These are phyloP conservation scores for Tuber brumale DNA, from an alignment of 495 filamentous ascomycete species.

Conservation along the genomic window DNA sequence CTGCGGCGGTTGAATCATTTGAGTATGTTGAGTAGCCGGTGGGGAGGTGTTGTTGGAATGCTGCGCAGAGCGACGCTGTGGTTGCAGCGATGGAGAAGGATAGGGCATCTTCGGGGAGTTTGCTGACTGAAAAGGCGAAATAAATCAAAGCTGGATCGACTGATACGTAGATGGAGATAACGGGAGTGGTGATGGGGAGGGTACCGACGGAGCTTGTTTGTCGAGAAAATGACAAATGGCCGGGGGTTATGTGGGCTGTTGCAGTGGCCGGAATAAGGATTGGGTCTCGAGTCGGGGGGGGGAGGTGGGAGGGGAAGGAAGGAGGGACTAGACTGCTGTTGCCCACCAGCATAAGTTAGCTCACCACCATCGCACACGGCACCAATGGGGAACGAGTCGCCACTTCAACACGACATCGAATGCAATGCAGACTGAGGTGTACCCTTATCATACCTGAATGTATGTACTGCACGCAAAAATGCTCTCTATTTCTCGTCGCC, in stretches of 20 bases:
- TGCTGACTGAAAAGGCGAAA: conserved; percentile 5
- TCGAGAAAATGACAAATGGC: conserved; percentile 18
- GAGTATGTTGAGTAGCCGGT: conserved; percentile 19
- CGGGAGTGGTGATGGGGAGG: conserved; percentile 19
- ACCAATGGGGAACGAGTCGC: conserved; percentile 27
- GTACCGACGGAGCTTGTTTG: conserved; percentile 13
- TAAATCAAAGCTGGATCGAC: conserved; percentile 9
- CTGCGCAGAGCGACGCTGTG: conserved; percentile 27
- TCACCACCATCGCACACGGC: conserved; percentile 29
- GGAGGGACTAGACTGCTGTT: conserved; percentile 18
- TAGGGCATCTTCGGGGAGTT: conserved; percentile 27
- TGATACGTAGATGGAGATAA: conserved; percentile 11
- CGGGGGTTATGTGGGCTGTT: conserved; percentile 15
- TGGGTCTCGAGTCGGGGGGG: conserved; percentile 13
- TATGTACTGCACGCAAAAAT: not conserved
- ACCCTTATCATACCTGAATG: conserved; percentile 26
- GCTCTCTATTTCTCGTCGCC: conserved; percentile 11
- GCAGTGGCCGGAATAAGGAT: conserved; percentile 28
- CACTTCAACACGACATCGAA: conserved; percentile 28
- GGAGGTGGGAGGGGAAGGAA: conserved; percentile 14
- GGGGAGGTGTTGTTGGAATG: conserved; percentile 32
- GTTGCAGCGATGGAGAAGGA: conserved; percentile 19
- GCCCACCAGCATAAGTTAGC: conserved; percentile 18
- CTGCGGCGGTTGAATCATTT: conserved; percentile 26
- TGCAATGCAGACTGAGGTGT: conserved; percentile 38